These are phyloP conservation scores for Thermochaetoides thermophila DNA, from an alignment of 495 filamentous ascomycete species.

Conservation along the genomic window DNA sequence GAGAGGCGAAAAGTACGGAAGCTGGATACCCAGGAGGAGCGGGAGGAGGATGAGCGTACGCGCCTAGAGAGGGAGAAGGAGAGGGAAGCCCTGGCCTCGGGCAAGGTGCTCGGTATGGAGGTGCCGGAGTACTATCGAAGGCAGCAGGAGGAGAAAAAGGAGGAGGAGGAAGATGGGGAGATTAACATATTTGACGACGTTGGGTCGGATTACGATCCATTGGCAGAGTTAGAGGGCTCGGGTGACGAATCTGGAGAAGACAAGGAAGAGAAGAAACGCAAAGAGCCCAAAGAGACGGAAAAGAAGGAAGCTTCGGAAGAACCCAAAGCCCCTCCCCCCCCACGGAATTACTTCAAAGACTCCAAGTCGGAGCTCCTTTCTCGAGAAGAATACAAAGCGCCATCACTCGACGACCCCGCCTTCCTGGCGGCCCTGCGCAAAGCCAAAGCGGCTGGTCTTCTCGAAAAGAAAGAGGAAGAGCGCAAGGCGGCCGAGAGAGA, in stretches of 20 bases:
- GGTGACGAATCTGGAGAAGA: constrained; percentile 27
- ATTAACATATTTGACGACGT: constrained; percentile 76
- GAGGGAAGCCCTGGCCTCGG: constrained; percentile 45
- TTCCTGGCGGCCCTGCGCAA: constrained; percentile 76
- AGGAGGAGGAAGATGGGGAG: constrained; percentile 45
- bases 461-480: constrained; percentile 31
- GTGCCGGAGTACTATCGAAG: constrained; percentile 47
- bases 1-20: constrained; percentile 72
- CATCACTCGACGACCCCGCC: constrained; percentile 53
- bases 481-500: constrained; percentile 33
- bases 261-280: constrained; percentile 11
- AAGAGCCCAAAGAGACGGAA: constrained; percentile 9
- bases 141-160: constrained; percentile 17
- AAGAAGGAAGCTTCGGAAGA: constrained; percentile 3
- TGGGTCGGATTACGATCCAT: constrained; percentile 76
- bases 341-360: constrained; percentile 47
- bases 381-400: constrained; percentile 31
- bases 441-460: constrained; percentile 54
- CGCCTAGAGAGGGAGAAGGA: constrained; percentile 23
- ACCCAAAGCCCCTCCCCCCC: constrained; percentile 9
- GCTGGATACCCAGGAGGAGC: constrained; percentile 19
- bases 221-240: constrained; percentile 50
- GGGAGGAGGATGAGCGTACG: constrained; percentile 18
- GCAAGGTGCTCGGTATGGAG: constrained; percentile 65
- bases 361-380: constrained; percentile 29